Evolutionary conservation across 768 basidiomycete genomes (phyloP).

Genomic region (Serendipita indica): DNA sequence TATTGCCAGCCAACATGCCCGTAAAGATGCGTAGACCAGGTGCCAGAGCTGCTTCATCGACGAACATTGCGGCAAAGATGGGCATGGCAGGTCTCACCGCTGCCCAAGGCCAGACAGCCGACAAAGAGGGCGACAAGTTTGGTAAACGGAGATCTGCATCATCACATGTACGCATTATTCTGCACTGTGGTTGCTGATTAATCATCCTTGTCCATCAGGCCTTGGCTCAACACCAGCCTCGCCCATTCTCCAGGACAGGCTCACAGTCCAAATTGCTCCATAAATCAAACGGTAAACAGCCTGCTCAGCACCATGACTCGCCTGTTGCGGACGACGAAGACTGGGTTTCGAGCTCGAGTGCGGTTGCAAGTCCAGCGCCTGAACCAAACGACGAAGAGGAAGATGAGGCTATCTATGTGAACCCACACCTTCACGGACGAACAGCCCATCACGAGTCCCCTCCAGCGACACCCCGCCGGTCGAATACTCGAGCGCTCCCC

Average conservation of each 20-base stretch:
- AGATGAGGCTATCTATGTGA: slow-evolving; percentile 2
- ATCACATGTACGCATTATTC: background rate
- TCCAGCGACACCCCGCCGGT: background rate
- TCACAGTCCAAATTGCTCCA: background rate
- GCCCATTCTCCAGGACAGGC: background rate
- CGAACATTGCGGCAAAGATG: background rate
- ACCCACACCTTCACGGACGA: background rate
- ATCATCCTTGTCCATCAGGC: background rate
- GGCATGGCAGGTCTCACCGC: background rate
- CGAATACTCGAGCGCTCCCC: background rate
- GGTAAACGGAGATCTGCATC: background rate
- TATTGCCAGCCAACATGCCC: background rate
- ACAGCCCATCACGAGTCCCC: background rate
- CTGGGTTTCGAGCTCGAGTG: slow-evolving; percentile 8
- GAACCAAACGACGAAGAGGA: slow-evolving; percentile 1
- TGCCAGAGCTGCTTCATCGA: background rate
- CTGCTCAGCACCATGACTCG: background rate
- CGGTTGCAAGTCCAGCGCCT: background rate
- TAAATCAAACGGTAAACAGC: background rate
- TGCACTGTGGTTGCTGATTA: background rate
- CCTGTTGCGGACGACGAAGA: background rate
- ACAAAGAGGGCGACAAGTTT: background rate
- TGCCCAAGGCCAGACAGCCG: background rate
- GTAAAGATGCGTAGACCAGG: background rate
- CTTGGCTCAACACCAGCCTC: slow-evolving; percentile 1